phyloP scores from a whole-genome alignment of 2,329 filamentous ascomycete genomes.

The Botrytis fragariae region DNA sequence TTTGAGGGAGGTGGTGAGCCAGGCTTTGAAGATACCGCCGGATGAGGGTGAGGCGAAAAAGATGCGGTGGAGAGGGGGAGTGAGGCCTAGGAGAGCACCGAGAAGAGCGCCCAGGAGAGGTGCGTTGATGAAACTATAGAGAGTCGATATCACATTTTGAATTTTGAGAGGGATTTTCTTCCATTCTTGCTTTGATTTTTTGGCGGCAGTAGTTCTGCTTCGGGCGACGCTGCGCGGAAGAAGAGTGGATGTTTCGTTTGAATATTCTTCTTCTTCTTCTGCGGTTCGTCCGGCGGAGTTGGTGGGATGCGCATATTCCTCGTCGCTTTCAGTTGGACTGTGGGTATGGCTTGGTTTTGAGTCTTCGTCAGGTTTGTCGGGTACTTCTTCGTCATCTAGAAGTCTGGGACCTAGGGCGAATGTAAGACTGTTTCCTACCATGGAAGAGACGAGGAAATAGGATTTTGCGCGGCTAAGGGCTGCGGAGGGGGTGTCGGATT shows the following conservation, averaged over 20 bases:
- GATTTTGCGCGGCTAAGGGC: conserved; percentile 60
- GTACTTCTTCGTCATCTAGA: conserved; percentile 46
- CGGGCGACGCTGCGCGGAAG: conserved; percentile 24
- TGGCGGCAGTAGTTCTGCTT: background rate
- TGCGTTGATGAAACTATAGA: conserved; percentile 55
- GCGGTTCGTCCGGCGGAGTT: conserved; percentile 32
- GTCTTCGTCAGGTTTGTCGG: conserved; percentile 36
- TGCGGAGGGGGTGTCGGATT: conserved; percentile 43
- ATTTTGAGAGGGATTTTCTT: conserved; percentile 28
- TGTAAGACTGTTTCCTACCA: conserved; percentile 60
- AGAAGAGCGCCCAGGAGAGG: conserved; percentile 58
- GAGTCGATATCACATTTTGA: conserved; percentile 29
- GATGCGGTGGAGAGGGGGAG: conserved; percentile 55
- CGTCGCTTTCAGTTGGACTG: conserved; percentile 25
- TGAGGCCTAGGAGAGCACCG: conserved; percentile 58
- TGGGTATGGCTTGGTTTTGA: background rate
- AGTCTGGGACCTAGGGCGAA: conserved; percentile 62
- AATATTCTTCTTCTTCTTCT: conserved; percentile 30
- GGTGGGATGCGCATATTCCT: conserved; percentile 31
- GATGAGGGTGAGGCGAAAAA: conserved; percentile 58
- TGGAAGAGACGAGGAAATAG: conserved; percentile 60
- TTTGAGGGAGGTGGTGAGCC: conserved; percentile 59
- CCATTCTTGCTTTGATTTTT: conserved; percentile 17
- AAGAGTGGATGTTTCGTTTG: conserved; percentile 29
- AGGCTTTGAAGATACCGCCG: conserved; percentile 64